Conservation (phyloP, 495 filamentous ascomycete species). For the Podospora appendiculata region DNA sequence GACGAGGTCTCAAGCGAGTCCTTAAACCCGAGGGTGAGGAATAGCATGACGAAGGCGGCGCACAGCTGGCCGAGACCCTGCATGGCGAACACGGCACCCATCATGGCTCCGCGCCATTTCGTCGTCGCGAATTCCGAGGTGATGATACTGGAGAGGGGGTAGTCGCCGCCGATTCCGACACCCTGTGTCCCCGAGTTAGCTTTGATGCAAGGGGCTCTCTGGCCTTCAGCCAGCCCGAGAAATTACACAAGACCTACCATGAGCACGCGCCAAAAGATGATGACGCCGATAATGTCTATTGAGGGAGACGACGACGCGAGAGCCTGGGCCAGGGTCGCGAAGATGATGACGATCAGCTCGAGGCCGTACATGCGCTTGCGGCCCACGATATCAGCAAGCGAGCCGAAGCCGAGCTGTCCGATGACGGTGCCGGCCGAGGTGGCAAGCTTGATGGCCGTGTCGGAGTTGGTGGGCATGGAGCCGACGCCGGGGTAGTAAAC, state of each 20-base stretch:
- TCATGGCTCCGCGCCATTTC: constrained; percentile 72
- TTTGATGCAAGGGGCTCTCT: too few relatives aligned
- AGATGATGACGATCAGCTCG: constrained; percentile 82
- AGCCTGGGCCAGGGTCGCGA: constrained; percentile 71
- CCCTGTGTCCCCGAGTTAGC: constrained; percentile 25
- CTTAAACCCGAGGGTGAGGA: constrained; percentile 66
- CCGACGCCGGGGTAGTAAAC: constrained; percentile 55
- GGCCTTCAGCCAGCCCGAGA: too few relatives aligned
- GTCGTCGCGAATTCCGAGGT: constrained; percentile 75
- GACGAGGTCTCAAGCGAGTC: constrained; percentile 50
- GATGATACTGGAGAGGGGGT: constrained; percentile 78
- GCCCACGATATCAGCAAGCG: constrained; percentile 69
- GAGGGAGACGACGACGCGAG: constrained; percentile 59
- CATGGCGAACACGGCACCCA: constrained; percentile 81
- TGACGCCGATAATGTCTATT: constrained; percentile 64
- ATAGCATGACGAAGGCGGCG: constrained; percentile 63
- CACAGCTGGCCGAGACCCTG: constrained; percentile 72
- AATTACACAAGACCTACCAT: constrained; percentile 52
- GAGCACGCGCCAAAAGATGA: constrained; percentile 85
- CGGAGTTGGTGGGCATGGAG: constrained; percentile 52
- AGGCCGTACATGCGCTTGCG: constrained; percentile 84
- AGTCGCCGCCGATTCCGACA: constrained; percentile 79
- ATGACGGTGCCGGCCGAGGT: constrained; percentile 84
- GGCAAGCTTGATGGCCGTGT: constrained; percentile 81
- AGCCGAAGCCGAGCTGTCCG: constrained; percentile 77